Percentiles rank a stretch among this genome's conserved stretches.
Evolutionary conservation across 108 stramenopile genomes (phyloP).

Genomic region (Nannochloropsis salina): DNA sequence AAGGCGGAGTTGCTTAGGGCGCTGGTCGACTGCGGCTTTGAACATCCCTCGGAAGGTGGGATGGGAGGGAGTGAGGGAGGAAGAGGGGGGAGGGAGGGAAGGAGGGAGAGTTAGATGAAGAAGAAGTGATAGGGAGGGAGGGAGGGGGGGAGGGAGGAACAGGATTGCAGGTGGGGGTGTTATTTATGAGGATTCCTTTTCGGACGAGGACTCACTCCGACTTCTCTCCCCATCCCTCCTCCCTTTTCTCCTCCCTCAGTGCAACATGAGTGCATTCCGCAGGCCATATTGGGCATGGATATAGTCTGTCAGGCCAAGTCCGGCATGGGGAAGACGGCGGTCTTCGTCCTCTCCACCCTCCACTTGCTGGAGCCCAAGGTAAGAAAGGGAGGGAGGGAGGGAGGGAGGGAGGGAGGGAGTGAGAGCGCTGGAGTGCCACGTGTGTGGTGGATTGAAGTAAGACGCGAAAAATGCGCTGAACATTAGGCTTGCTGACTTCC

Average conservation of each 20-base stretch:
- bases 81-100: not conserved
- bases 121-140: too few species aligned
- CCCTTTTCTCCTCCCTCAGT: slow-evolving; percentile 38
- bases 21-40: slow-evolving; percentile 98
- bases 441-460: too few species aligned
- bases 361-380: slow-evolving; percentile 74
- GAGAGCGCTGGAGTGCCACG: not conserved
- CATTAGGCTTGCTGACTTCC: too few species aligned
- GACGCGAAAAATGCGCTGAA: too few species aligned
- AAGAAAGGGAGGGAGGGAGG: not conserved
- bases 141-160: not conserved
- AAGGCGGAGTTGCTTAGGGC: slow-evolving; percentile 98
- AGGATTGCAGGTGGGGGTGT: not conserved
- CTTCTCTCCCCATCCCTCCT: too few species aligned
- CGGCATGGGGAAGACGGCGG: slow-evolving; percentile 99
- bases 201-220: slow-evolving; percentile 52
- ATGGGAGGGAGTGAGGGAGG: not conserved
- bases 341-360: slow-evolving; percentile 96
- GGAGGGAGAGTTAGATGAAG: not conserved
- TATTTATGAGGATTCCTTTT: not conserved
- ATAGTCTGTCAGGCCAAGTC: slow-evolving; percentile 99
- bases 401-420: not conserved
- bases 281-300: slow-evolving; percentile 97
- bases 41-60: slow-evolving; percentile 90
- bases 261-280: slow-evolving; percentile 95